A percentile compares a stretch with the other conserved stretches of the same genome.
phyloP scores from a whole-genome alignment of 2,329 filamentous ascomycete species.

The Coniochaeta pulveracea region DNA sequence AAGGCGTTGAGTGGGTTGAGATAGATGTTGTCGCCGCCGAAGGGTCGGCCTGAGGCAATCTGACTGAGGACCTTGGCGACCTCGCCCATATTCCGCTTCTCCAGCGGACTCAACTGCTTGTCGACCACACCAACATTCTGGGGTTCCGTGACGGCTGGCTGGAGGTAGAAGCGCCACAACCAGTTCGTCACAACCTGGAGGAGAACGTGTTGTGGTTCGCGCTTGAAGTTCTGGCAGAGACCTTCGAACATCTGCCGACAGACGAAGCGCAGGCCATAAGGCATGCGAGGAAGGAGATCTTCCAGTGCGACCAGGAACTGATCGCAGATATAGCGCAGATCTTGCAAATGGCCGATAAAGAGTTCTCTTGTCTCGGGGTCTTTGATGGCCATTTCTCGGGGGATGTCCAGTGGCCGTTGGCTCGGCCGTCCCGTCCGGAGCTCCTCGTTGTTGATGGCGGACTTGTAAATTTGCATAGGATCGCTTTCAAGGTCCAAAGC shows the following conservation, averaged over 20 bases:
- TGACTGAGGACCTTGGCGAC: constrained; percentile 88
- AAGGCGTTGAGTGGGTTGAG: constrained; percentile 91
- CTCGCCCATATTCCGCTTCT: constrained; percentile 85
- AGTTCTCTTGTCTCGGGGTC: constrained; percentile 85
- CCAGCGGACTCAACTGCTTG: constrained; percentile 74
- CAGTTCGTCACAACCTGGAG: constrained; percentile 81
- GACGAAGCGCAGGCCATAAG: constrained; percentile 83
- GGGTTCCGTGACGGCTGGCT: constrained; percentile 78
- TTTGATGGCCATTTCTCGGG: constrained; percentile 87
- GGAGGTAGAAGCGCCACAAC: constrained; percentile 90
- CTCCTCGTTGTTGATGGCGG: constrained; percentile 94
- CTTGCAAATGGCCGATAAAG: constrained; percentile 90
- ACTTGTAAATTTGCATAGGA: constrained; percentile 92
- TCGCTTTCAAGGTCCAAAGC: constrained; percentile 91
- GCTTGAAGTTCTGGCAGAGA: constrained; percentile 65
- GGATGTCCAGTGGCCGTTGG: constrained; percentile 69
- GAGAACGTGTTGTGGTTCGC: constrained; percentile 65
- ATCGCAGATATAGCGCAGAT: constrained; percentile 87
- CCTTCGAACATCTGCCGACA: constrained; percentile 76
- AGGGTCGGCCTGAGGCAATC: constrained; percentile 76
- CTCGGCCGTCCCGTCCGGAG: constrained; percentile 81
- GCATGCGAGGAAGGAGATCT: constrained; percentile 76
- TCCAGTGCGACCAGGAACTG: constrained; percentile 77
- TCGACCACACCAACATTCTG: constrained; percentile 92
- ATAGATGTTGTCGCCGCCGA: constrained; percentile 91